These are phyloP conservation scores for Seminavis robusta DNA, from an alignment of 108 stramenopile species.

Conservation along the genomic window DNA sequence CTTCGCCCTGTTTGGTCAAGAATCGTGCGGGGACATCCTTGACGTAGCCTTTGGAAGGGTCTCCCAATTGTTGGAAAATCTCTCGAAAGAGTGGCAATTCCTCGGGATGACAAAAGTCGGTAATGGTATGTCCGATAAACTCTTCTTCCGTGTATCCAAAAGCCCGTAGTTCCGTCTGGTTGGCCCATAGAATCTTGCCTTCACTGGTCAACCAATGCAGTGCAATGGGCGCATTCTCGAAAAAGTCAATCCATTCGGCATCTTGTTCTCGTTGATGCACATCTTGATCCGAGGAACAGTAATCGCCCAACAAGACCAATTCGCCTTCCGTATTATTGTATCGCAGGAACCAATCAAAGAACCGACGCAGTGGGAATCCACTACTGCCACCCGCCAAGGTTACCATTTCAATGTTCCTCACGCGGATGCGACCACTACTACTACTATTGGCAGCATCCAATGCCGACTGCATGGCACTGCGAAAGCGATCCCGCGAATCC, in stretches of 20 bases:
- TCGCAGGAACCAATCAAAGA: conserved; percentile 43
- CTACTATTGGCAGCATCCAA: background rate
- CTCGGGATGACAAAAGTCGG: conserved; percentile 41
- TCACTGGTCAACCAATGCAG: conserved; percentile 52
- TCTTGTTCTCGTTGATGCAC: conserved; percentile 16
- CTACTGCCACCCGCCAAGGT: conserved; percentile 27
- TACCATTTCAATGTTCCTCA: conserved; percentile 35
- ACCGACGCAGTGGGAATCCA: conserved; percentile 22
- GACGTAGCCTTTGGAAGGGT: conserved; percentile 33
- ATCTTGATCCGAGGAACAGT: conserved; percentile 1
- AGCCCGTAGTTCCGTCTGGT: conserved; percentile 44
- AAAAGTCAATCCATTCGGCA: conserved; percentile 39
- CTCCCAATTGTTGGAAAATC: conserved; percentile 43
- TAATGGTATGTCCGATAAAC: conserved; percentile 36
- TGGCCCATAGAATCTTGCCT: conserved; percentile 43
- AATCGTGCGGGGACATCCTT: conserved; percentile 48
- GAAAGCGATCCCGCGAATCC: conserved; percentile 19
- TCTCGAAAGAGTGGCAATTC: conserved; percentile 34
- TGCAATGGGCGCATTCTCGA: conserved; percentile 51
- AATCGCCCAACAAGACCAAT: conserved; percentile 16
- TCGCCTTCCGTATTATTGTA: conserved; percentile 14
- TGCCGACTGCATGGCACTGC: conserved; percentile 5
- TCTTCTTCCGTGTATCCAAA: conserved; percentile 47
- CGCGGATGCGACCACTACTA: conserved; percentile 7
- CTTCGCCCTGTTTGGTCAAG: conserved; percentile 40